A percentile compares a stretch with the other conserved stretches of the same genome.
Evolutionary conservation across 2,329 filamentous ascomycete species (phyloP).

Genomic region (Alternaria conjuncta): DNA sequence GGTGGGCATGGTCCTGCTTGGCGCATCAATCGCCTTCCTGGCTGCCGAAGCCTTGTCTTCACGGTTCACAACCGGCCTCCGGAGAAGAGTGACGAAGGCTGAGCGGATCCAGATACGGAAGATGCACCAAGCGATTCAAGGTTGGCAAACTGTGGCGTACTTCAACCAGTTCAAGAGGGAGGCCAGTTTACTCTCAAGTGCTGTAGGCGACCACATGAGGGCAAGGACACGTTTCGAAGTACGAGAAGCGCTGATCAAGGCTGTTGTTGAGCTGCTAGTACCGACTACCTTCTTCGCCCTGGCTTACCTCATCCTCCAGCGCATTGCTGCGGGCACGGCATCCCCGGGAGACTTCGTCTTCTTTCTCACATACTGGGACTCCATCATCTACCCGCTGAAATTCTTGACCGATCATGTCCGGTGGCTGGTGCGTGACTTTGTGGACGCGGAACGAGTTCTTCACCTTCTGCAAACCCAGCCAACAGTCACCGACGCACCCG

Average conservation of each 20-base stretch:
- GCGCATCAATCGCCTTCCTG: neutral
- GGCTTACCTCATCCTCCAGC: conserved; percentile 51
- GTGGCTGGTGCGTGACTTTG: neutral
- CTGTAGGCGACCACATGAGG: neutral
- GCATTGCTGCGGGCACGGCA: conserved; percentile 55
- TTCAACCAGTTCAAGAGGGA: conserved; percentile 47
- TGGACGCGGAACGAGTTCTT: conserved; percentile 60
- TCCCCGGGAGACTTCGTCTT: conserved; percentile 56
- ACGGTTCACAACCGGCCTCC: neutral
- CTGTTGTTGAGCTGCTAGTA: conserved; percentile 11
- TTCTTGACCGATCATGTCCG: conserved; percentile 41
- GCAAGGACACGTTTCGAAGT: neutral
- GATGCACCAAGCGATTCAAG: conserved; percentile 19
- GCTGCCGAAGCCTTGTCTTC: neutral
- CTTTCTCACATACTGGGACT: conserved; percentile 23
- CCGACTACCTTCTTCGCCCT: conserved; percentile 44
- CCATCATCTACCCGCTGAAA: conserved; percentile 48
- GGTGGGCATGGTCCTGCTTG: neutral
- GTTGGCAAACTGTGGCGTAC: conserved; percentile 62
- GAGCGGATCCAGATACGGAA: conserved; percentile 8
- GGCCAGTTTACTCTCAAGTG: neutral
- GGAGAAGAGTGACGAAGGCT: neutral
- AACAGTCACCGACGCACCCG: conserved; percentile 52
- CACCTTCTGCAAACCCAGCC: conserved; percentile 62
- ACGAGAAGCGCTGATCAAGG: neutral